Evolutionary conservation across 148 eudicot genomes (phyloP).

Genomic region (Rhododendron kiyosumense): DNA sequence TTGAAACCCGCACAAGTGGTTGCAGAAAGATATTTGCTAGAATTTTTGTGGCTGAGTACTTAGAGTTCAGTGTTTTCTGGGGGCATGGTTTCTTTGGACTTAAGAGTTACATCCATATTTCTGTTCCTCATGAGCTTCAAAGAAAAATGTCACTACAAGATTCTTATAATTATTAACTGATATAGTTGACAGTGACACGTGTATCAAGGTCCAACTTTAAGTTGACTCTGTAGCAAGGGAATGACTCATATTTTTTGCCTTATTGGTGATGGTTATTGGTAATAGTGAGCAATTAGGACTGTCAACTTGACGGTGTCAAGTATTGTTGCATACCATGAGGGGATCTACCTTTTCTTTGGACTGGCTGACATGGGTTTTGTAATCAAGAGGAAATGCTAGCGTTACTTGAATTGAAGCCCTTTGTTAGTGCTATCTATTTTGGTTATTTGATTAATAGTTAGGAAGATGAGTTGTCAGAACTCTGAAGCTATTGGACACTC

Average conservation of each 20-base stretch:
- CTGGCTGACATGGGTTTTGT: neutral
- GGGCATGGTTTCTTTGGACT: neutral
- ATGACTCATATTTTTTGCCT: neutral
- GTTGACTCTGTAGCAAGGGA: neutral
- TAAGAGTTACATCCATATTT: neutral
- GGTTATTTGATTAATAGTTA: neutral
- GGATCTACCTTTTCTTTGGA: neutral
- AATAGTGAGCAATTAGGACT: neutral
- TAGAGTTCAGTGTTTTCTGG: neutral
- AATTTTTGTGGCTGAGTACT: neutral
- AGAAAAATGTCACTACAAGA: neutral
- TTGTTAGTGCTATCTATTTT: neutral
- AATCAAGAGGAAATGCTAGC: neutral
- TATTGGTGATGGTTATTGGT: neutral
- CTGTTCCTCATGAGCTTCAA: neutral
- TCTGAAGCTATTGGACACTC: neutral
- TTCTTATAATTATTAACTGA: neutral
- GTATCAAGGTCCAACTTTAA: neutral
- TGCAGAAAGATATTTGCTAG: constrained; percentile 1
- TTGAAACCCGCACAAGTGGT: neutral
- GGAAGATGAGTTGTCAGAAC: neutral
- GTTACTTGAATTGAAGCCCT: neutral
- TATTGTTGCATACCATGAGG: neutral
- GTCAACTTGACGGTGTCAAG: neutral
- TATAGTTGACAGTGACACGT: neutral